A percentile compares a stretch with the other conserved stretches of the same genome.
Conservation (phyloP, 106 monocot genomes). For the Acanthochlamys bracteata region DNA sequence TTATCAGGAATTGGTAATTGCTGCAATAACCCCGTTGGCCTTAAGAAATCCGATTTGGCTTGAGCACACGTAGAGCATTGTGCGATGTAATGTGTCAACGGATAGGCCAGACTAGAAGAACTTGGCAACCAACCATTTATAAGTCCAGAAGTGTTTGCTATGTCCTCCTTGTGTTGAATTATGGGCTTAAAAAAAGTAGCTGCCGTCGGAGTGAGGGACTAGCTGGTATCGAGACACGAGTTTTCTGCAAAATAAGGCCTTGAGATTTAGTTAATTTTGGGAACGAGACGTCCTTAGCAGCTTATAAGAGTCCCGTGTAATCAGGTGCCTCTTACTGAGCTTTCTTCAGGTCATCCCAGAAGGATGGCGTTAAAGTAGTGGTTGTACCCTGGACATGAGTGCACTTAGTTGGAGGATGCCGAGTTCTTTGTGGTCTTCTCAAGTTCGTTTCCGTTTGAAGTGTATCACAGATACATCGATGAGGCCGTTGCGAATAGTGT, state of each 20-base stretch:
- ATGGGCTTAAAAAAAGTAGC: not conserved
- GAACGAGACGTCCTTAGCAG: too few species aligned
- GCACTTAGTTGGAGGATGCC: too few species aligned
- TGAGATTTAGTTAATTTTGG: too few species aligned
- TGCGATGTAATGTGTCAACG: not conserved
- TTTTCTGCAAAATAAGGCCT: too few species aligned
- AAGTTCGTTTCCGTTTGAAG: too few species aligned
- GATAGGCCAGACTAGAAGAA: not conserved
- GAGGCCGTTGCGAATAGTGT: conserved; percentile 3
- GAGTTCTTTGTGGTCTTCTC: too few species aligned
- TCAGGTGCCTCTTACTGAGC: not conserved
- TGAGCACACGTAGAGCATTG: not conserved
- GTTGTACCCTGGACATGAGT: too few species aligned
- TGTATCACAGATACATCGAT: not conserved
- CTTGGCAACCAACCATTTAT: not conserved
- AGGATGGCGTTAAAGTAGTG: not conserved
- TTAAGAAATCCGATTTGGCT: too few species aligned
- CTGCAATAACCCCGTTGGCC: not conserved
- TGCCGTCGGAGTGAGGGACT: not conserved
- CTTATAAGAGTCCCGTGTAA: too few species aligned
- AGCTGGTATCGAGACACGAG: not conserved
- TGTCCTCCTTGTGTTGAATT: not conserved
- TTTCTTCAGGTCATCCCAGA: not conserved
- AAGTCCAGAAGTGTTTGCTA: not conserved
- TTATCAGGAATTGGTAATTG: not conserved